These are phyloP conservation scores for Schizochytrium sp. DNA, from an alignment of 108 stramenopile species.

Conservation along the genomic window DNA sequence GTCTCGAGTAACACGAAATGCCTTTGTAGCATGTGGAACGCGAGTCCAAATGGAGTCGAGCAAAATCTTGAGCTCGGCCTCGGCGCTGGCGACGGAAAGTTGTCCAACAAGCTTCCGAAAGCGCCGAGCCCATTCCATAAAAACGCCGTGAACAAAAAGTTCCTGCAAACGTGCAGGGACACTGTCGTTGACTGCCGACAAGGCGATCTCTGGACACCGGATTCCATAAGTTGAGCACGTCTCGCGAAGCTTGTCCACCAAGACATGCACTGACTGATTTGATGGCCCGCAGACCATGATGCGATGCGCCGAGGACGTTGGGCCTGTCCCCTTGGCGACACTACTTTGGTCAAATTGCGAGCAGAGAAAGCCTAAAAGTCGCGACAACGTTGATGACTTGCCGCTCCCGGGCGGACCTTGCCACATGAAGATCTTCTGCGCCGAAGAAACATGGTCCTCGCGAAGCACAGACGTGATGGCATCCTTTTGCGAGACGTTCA, in stretches of 20 bases:
- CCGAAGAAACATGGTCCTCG: neutral
- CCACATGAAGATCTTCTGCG: neutral
- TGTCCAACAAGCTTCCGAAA: neutral
- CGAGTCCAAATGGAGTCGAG: neutral
- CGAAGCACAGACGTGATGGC: neutral
- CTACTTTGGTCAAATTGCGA: too few species aligned
- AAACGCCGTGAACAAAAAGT: neutral
- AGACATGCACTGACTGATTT: neutral
- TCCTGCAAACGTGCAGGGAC: neutral
- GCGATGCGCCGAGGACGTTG: neutral
- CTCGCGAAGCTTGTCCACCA: neutral
- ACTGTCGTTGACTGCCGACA: neutral
- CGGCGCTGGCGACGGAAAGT: neutral
- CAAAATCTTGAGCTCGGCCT: neutral
- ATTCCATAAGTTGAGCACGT: neutral
- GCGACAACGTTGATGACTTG: conserved; percentile 14
- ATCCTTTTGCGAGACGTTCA: neutral
- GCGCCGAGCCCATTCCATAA: neutral
- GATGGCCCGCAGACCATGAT: neutral
- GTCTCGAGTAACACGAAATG: neutral
- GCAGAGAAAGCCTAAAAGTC: neutral
- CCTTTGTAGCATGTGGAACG: neutral
- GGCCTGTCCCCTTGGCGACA: neutral
- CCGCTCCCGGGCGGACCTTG: conserved; percentile 32
- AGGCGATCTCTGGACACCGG: neutral